Conservation (phyloP, 2,329 filamentous ascomycete genomes). For the Microdochium trichocladiopsis region DNA sequence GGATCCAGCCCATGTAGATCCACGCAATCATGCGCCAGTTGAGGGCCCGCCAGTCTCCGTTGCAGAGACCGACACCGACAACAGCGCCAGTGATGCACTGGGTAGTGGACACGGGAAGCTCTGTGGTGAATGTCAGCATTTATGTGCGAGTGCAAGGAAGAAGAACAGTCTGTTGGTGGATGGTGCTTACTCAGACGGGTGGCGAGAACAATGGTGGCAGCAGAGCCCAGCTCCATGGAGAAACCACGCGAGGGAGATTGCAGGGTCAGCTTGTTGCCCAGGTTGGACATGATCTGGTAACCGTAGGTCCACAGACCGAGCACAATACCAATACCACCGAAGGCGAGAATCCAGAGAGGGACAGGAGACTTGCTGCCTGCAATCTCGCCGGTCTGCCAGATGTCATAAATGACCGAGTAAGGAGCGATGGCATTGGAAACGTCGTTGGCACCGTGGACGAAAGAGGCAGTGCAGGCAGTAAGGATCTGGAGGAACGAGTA, state of each 20-base stretch:
- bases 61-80: conserved; percentile 56
- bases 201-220: conserved; percentile 56
- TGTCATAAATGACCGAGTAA: conserved; percentile 54
- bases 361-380: conserved; percentile 37
- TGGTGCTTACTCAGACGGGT: conserved; percentile 43
- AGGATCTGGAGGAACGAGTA: conserved; percentile 54
- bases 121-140: conserved; percentile 11
- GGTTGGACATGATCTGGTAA: conserved; percentile 58
- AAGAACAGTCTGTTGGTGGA: neutral
- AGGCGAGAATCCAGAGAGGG: conserved; percentile 52
- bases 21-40: conserved; percentile 57
- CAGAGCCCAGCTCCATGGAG: conserved; percentile 54
- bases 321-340: conserved; percentile 43
- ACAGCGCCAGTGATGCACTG: conserved; percentile 58
- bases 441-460: conserved; percentile 62
- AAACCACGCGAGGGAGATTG: conserved; percentile 54
- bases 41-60: conserved; percentile 48
- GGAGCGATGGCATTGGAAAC: conserved; percentile 51
- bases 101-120: conserved; percentile 57
- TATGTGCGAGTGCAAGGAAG: neutral
- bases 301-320: conserved; percentile 54
- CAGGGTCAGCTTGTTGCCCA: conserved; percentile 56
- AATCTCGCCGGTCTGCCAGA: conserved; percentile 45
- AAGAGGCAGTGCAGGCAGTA: conserved; percentile 55
- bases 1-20: conserved; percentile 54